These are phyloP conservation scores for Gentiana straminea DNA, from an alignment of 257 asterid genomes.

Conservation along the genomic window DNA sequence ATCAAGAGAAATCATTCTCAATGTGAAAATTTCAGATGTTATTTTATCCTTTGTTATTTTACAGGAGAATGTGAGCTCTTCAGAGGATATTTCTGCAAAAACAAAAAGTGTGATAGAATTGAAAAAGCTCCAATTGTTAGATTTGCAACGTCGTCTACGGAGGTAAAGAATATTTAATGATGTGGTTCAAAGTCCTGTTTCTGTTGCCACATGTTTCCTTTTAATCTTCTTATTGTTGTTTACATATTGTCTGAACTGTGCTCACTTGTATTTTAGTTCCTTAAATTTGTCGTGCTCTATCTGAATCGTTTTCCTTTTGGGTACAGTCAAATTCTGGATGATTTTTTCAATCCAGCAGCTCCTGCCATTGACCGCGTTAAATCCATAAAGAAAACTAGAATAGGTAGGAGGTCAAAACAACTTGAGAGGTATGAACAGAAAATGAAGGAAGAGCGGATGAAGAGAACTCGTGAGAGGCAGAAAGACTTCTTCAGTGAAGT, in stretches of 20 bases:
- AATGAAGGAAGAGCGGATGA: conserved; percentile 98
- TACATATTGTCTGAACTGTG: not conserved
- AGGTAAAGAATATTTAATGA: conserved; percentile 33
- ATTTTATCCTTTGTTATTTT: conserved; percentile 2
- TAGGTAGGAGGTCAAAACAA: conserved; percentile 97
- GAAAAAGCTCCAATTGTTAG: conserved; percentile 95
- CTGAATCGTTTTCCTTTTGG: conserved; percentile 3
- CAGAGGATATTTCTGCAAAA: conserved; percentile 85
- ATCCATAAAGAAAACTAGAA: conserved; percentile 81
- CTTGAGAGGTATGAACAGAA: conserved; percentile 89
- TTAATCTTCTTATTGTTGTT: not conserved
- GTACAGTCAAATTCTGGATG: conserved; percentile 74
- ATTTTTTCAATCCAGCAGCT: conserved; percentile 80
- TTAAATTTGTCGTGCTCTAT: not conserved
- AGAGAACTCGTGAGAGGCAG: conserved; percentile 92
- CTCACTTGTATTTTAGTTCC: not conserved
- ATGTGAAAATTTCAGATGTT: not conserved
- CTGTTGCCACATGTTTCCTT: conserved; percentile 8
- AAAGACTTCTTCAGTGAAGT: conserved; percentile 92
- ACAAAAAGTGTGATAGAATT: conserved; percentile 94
- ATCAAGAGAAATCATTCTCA: not conserved
- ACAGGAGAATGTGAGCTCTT: conserved; percentile 87
- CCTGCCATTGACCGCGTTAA: conserved; percentile 76
- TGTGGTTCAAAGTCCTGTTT: conserved; percentile 3
- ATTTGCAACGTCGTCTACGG: conserved; percentile 83